Evolutionary conservation across 768 basidiomycete genomes (phyloP), one percentile per base, ranked within the genome.

Genomic region (Suillus spraguei): DNA sequence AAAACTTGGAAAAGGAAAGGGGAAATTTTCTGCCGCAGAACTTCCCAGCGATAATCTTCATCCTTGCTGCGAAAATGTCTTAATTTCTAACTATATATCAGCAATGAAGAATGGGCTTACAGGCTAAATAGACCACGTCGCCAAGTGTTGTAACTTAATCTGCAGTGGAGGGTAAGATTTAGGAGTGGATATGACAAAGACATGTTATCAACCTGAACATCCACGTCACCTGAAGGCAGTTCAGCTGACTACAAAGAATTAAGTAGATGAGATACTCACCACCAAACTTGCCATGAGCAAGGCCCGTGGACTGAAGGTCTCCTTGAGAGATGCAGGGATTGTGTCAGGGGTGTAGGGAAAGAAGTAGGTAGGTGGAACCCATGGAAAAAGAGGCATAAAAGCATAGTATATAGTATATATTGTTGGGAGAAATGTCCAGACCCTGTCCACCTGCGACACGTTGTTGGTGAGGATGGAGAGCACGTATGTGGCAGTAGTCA

Each of bases 41-140:
- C 78, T 2, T 80, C 85, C 93, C 96, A 98, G 33, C 97, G 90
- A 70, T 98, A 98, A 74, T 97, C 95, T 74, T 97, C 95, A 32
- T 92, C 92, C 33, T 84, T 81, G 8, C 91, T 93, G 63, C 33
- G 42, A 3, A 63, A 5, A 62, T 7, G 28, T 52, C 49, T 58
- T 33, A 50, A 64, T n/a, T 9, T 49, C 4, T 20, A 6, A 24
- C n/a, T 13, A 20, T 13, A 20, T 39, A 33, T 58, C 39, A 24
- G 2, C 16, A 39, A 24, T 10, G 47, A 54, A 24, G 20, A 17
- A 22, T 39, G 47, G 4, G 75, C 87, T 62, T 68, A 92, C 91
- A 88, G 74, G 56, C 75, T 82, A 70, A 94, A 94, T 7, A 97
- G 79, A 4, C 93, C 97, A 59, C 97, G 84, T 41, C 94, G 81